Percentiles rank a stretch among this genome's conserved stretches.
Conservation (phyloP, 495 filamentous ascomycete species). For the Xylaria telfairii region DNA sequence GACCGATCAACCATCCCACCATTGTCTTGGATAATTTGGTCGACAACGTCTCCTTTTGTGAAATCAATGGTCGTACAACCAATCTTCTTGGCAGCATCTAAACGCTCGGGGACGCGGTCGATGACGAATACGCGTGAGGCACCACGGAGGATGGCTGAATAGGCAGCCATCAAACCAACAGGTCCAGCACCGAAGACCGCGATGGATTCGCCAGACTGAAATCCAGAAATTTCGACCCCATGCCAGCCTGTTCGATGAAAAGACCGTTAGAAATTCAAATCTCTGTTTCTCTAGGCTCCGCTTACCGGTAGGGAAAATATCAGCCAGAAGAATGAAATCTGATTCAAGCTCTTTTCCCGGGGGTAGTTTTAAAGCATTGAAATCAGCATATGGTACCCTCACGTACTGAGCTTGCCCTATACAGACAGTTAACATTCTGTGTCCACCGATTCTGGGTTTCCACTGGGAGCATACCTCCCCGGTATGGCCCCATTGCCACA, state of each 20-base stretch:
- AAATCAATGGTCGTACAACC: constrained; percentile 36
- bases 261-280: too few species aligned
- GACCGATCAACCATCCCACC: too few species aligned
- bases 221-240: too few species aligned
- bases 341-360: too few species aligned
- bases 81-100: constrained; percentile 58
- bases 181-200: constrained; percentile 46
- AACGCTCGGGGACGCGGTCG: constrained; percentile 59
- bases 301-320: too few species aligned
- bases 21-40: too few species aligned
- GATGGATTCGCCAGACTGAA: too few species aligned
- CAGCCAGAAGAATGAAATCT: too few species aligned
- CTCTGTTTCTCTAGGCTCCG: too few species aligned
- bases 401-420: constrained; percentile 56
- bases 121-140: constrained; percentile 61
- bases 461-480: constrained; percentile 38
- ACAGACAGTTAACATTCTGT: constrained; percentile 13
- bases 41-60: neutral
- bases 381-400: constrained; percentile 63
- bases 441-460: neutral
- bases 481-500: constrained; percentile 66
- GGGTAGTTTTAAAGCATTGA: constrained; percentile 54
- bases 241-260: too few species aligned
- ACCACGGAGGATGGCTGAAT: constrained; percentile 51
- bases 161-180: constrained; percentile 64